A percentile compares a stretch with the other conserved stretches of the same genome.
These are phyloP conservation scores for Fusarium armeniacum DNA, from an alignment of 2,329 filamentous ascomycete species.

Conservation along the genomic window DNA sequence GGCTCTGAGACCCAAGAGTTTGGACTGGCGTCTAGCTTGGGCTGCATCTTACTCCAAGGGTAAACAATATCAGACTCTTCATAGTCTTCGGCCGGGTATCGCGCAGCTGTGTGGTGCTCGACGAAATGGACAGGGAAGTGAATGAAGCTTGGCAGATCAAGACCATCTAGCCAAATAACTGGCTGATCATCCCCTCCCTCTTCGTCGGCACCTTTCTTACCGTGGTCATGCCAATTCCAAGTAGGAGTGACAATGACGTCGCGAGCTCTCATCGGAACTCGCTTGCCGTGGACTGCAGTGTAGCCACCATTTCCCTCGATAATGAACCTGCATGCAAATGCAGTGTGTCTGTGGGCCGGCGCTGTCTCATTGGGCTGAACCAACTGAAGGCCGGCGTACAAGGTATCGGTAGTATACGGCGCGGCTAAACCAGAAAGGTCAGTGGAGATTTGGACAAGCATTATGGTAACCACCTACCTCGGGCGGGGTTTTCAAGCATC, in stretches of 20 bases:
- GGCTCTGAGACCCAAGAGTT: conserved; percentile 20
- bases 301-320: conserved; percentile 68
- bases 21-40: conserved; percentile 53
- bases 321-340: conserved; percentile 69
- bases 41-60: conserved; percentile 63
- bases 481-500: conserved; percentile 58
- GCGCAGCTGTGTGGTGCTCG: conserved; percentile 60
- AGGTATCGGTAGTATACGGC: conserved; percentile 65
- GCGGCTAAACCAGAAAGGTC: too few species aligned
- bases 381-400: conserved; percentile 69
- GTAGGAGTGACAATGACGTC: conserved; percentile 71
- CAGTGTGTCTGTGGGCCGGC: conserved; percentile 67
- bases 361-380: conserved; percentile 69
- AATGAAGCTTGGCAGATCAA: conserved; percentile 66
- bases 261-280: conserved; percentile 64
- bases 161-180: conserved; percentile 70
- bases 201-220: conserved; percentile 64
- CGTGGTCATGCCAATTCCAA: conserved; percentile 73
- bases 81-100: conserved; percentile 62
- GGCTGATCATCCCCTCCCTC: conserved; percentile 51
- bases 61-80: conserved; percentile 63
- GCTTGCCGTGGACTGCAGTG: conserved; percentile 68
- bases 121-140: conserved; percentile 68
- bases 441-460: too few species aligned
- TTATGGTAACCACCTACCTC: conserved; percentile 49